Conservation (phyloP, 805 yeast species). For the Lipomyces orientalis region DNA sequence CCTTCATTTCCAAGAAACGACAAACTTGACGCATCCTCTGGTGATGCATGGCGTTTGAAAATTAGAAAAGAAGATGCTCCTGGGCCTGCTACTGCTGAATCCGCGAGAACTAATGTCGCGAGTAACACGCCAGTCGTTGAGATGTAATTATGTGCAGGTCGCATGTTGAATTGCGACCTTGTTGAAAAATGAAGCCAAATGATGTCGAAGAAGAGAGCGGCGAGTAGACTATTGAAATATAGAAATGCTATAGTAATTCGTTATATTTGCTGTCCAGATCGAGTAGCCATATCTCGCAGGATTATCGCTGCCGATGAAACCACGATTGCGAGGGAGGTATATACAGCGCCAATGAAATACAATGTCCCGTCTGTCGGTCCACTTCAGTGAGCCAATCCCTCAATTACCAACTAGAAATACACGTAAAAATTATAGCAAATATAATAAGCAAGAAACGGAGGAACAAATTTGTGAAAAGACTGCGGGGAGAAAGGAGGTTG, state of each 20-base stretch:
- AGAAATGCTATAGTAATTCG: neutral
- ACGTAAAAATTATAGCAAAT: neutral
- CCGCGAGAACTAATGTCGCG: neutral
- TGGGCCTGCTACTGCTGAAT: neutral
- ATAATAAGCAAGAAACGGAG: neutral
- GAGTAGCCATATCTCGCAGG: neutral
- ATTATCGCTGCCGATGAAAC: conserved; percentile 6
- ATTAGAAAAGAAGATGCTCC: neutral
- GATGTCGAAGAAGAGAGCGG: neutral
- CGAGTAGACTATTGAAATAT: neutral
- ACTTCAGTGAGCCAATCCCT: neutral
- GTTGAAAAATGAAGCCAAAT: neutral
- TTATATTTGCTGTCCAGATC: neutral
- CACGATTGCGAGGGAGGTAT: conserved; percentile 2
- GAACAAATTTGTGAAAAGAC: neutral
- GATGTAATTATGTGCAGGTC: neutral
- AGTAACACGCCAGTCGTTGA: neutral
- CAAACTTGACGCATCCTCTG: neutral
- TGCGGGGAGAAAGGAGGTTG: neutral
- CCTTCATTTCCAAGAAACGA: neutral
- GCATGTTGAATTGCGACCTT: neutral
- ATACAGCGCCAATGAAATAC: conserved; percentile 8
- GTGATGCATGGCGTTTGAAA: neutral
- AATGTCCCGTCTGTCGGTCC: conserved; percentile 8
- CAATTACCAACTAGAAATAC: neutral